Evolutionary conservation across 2,329 filamentous ascomycete genomes (phyloP), one percentile per base, ranked within the genome.

Genomic region (Alternaria viburni): DNA sequence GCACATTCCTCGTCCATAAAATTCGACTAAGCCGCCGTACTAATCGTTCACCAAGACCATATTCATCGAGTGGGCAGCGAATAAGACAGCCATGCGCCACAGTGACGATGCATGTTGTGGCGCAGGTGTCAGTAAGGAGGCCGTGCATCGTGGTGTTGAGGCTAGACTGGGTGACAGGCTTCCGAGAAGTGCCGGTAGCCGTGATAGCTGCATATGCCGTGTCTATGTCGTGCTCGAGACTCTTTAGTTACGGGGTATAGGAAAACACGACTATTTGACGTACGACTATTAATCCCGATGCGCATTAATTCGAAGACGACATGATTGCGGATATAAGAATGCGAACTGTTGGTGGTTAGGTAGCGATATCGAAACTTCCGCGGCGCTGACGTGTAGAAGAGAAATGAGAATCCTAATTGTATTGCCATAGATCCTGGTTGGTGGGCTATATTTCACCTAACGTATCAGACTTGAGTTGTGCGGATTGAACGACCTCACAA

Each of bases 61-160:
- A 3, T 32, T n/a, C 17, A 25, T 49, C 54, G 17, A 44, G 19
- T 45, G 23, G 17, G 23, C 44, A 30, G 17, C 23, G 26, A 54
- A 30, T 36, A 21, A 26, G 23, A 30, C 15, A 10, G 5, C 8
- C 11, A 47, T 45, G 56, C 57, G 45, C 61, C 51, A 56, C 56
- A 54, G 17, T 52, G 45, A 43, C 41, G 43, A 57, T 23, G 26
- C 3, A 8, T 12, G 43, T 9, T 45, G 61, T 54, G 58, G 58
- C 62, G 49, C 56, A 62, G 13, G 55, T 62, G 49, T 45, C 57
- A 23, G 50, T n/a, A 0, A 0, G 3, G 0, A 13, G 47, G 10
- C 47, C 32, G 47, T 59, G 64, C 64, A 46, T n/a, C 1, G 52
- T 65, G 62, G 54, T 59, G 54, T 56, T 61, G 64, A 56, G 61